Conservation (phyloP, 2,329 filamentous ascomycete species). For the Ascochyta pisi region DNA sequence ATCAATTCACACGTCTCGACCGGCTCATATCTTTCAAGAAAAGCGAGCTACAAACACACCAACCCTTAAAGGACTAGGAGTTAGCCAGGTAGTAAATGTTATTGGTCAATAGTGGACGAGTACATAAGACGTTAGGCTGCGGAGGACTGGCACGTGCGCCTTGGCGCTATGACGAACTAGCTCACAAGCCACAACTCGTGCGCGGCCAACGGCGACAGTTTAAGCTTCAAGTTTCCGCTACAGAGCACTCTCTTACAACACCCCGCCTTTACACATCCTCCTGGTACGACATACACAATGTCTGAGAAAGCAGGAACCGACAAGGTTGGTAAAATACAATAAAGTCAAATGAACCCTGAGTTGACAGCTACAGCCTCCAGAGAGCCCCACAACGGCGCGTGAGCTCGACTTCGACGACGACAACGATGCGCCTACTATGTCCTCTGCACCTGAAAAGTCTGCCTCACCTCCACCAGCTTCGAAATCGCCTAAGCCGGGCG, state of each 20-base stretch:
- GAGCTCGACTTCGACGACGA: conserved; percentile 66
- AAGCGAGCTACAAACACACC: too few species aligned
- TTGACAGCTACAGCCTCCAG: conserved; percentile 25
- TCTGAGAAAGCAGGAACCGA: conserved; percentile 35
- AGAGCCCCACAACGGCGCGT: conserved; percentile 59
- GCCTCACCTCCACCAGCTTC: conserved; percentile 33
- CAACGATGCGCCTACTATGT: conserved; percentile 51
- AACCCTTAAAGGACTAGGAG: too few species aligned
- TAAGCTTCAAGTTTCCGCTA: conserved; percentile 11
- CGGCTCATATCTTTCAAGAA: too few species aligned
- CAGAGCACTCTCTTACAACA: conserved; percentile 3
- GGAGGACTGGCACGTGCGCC: conserved; percentile 5
- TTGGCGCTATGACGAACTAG: conserved; percentile 17
- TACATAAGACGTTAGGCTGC: not conserved
- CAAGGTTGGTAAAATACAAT: conserved; percentile 24
- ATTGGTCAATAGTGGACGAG: too few species aligned
- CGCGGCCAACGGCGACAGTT: conserved; percentile 9
- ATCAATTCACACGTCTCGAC: too few species aligned
- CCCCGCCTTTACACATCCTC: not conserved
- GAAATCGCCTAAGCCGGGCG: conserved; percentile 50
- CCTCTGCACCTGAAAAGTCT: conserved; percentile 37
- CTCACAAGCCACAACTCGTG: conserved; percentile 17
- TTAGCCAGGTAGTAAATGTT: too few species aligned
- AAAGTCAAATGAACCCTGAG: not conserved
- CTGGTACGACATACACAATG: conserved; percentile 4